Evolutionary conservation across 306 rosid genomes (phyloP).

Genomic region (Abrus pulchellus): DNA sequence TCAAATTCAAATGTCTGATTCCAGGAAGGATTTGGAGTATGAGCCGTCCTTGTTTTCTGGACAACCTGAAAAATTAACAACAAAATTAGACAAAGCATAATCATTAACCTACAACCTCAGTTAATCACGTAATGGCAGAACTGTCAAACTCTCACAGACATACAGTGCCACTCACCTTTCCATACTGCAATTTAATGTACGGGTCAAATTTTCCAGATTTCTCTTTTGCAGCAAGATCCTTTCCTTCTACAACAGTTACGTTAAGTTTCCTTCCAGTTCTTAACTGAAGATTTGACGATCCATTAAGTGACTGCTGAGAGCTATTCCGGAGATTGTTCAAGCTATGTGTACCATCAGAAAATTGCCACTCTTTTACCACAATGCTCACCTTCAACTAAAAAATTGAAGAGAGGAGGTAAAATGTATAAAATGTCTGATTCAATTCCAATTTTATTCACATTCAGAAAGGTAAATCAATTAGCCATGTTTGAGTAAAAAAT

Average conservation of each 20-base stretch:
- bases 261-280: conserved; percentile 88
- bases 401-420: conserved; percentile 36
- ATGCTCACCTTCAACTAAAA: conserved; percentile 81
- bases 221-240: conserved; percentile 74
- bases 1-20: conserved; percentile 83
- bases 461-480: conserved; percentile 32
- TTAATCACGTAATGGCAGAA: conserved; percentile 22
- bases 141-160: neutral
- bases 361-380: conserved; percentile 93
- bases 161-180: conserved; percentile 71
- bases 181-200: conserved; percentile 86
- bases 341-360: conserved; percentile 85
- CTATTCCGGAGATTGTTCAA: conserved; percentile 51
- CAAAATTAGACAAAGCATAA: conserved; percentile 39
- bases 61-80: conserved; percentile 58
- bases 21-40: conserved; percentile 72
- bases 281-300: conserved; percentile 71
- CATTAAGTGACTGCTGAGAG: conserved; percentile 65
- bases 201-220: conserved; percentile 74
- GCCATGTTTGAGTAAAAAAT: conserved; percentile 34
- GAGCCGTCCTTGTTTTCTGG: conserved; percentile 73
- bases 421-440: conserved; percentile 34
- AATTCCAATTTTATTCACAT: conserved; percentile 8
- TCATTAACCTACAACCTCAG: conserved; percentile 10
- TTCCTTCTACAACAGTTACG: conserved; percentile 83